Evolutionary conservation across 2,329 filamentous ascomycete species (phyloP), one percentile per base, ranked within the genome.

Genomic region (Xylaria multiplex): DNA sequence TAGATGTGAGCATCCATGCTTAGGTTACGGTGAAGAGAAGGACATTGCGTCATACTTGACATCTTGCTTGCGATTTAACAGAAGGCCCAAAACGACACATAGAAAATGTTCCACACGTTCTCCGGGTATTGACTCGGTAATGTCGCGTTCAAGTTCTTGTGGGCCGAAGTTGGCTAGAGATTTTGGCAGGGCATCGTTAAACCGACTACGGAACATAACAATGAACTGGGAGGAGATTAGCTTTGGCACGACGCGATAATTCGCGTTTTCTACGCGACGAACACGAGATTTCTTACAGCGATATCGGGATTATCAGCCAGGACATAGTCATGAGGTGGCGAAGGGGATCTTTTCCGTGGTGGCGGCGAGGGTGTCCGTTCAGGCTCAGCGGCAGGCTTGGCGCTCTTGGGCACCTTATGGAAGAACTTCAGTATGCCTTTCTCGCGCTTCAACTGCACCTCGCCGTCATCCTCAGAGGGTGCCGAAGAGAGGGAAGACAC

Each of bases 21-120:
- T 14, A 58, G 46, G 40, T 16, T 11, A 24, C 9, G 16, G 40
- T 24, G 22, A 48, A 56, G 42, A 32, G 42, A 55, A 48, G 45
- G 68, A 58, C 63, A 74, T 71, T 69, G 74, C 71, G 69, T 70
- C 93, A 80, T 88, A 98, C 96, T 99, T 97, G 77, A 98, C 92
- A 81, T 97, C 94, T 79, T 99, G 97, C 84, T 99, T 98, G 79
- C 96, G 90, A 80, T 99, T 99, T 75, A 99, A 85, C 62, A 97
- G 88, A 73, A 99, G 84, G 37, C 92, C 90, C 50, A 99, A 84
- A 71, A 99, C 81, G 69, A 93, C 93, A 83, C 96, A 99, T 30
- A 99, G 84, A 65, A 99, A 88, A 72, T 90, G 87, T 82, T 98
- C 95, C 53, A 92, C 90, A 76, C 94, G 90, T 75, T 96, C 90